These are phyloP conservation scores for Cerioporus squamosus DNA, from an alignment of 1,284 basidiomycete genomes.

Conservation along the genomic window DNA sequence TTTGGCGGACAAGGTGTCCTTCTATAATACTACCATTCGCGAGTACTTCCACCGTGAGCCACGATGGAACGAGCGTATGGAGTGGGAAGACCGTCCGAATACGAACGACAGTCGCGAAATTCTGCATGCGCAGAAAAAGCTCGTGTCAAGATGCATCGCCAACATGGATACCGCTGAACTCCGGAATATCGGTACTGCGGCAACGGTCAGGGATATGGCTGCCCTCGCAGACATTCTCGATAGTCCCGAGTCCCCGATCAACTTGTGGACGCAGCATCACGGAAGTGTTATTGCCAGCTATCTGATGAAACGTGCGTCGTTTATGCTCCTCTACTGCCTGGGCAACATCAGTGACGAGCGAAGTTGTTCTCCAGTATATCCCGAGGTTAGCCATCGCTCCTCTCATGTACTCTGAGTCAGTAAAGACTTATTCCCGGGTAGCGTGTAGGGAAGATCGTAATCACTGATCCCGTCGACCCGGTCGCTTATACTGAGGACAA, in stretches of 20 bases:
- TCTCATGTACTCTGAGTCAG: no score
- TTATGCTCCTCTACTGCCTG: no score
- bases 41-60: background rate
- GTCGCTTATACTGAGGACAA: background rate
- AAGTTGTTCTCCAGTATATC: no score
- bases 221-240: slow-evolving; percentile 9
- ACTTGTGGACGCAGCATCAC: slow-evolving; percentile 6
- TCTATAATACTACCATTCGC: background rate
- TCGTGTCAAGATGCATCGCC: background rate
- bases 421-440: background rate
- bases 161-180: background rate
- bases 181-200: slow-evolving; percentile 10
- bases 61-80: background rate
- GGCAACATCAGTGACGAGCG: no score
- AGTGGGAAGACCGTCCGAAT: background rate
- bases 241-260: slow-evolving; percentile 1
- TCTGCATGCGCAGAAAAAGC: background rate
- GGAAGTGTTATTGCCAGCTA: slow-evolving; percentile 12
- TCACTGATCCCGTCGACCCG: background rate
- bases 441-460: background rate
- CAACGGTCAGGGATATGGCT: slow-evolving; percentile 8
- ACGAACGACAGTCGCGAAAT: background rate
- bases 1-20: no score
- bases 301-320: slow-evolving; percentile 7
- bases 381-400: no score